Evolutionary conservation across 768 basidiomycete genomes (phyloP), one percentile per base, ranked within the genome.

Genomic region (Termitomyces sp.): DNA sequence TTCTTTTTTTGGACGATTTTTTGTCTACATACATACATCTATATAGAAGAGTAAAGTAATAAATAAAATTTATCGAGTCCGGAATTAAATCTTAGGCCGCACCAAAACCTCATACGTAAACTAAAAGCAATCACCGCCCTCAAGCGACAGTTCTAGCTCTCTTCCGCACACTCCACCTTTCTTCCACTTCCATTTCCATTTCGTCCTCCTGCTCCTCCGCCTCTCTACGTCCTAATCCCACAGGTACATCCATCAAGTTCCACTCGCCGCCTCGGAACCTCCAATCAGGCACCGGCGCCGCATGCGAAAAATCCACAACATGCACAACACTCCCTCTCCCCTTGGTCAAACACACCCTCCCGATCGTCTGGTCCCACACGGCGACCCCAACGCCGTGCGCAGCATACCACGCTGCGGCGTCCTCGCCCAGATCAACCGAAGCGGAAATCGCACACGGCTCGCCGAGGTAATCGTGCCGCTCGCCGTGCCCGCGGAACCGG

Each of bases 321-420:
- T 73, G 67, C 41, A 86, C 70, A 8, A 68, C 52, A 36, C 76
- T 76, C 6, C 34, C 49, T 14, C 75, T 63, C 13, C 73, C 72
- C 29, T 74, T 70, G 46, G 79, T 79, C 7, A 87, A 69, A 61
- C 81, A 80, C 14, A 87, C 74, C 43, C 85, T 74, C 5, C 86
- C 86, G 16, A 80, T 82, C 24, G 76, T 73, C 67, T 89, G 86
- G 60, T 89, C 87, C 83, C 84, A 89, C 10, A 81, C 73, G 34
- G 87, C 76, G 20, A 81, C 74, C 14, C 69, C 68, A 36, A 84
- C 65, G 9, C 76, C 79, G 4, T 53, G 63, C 44, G 48, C 65
- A 20, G 58, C 43, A 53, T 64, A 66, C n/a, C 59, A 50, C 18
- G 46, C 50, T 55, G 55, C 61, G 13, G 37, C 59, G 4, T 58